These are phyloP conservation scores for Sherardia arvensis DNA, from an alignment of 257 asterid genomes.

Conservation along the genomic window DNA sequence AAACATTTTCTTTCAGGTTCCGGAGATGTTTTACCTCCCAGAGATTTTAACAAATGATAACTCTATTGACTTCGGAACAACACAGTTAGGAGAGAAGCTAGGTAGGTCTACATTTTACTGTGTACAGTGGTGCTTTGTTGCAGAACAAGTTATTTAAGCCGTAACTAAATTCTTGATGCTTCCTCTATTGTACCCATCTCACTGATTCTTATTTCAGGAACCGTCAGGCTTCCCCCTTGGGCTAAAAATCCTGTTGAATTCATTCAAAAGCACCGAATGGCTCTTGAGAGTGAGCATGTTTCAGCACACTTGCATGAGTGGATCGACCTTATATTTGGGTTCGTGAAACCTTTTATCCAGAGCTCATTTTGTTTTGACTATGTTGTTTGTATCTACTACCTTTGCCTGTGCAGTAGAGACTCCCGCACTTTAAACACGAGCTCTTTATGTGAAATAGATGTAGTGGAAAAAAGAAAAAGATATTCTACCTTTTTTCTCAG, in stretches of 20 bases:
- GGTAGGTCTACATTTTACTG: slow-evolving; percentile 28
- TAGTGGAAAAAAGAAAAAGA: background rate
- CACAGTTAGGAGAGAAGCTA: slow-evolving; percentile 84
- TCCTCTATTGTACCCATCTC: slow-evolving; percentile 2
- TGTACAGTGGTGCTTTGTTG: background rate
- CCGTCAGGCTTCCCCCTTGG: slow-evolving; percentile 90
- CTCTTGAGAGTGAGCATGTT: slow-evolving; percentile 97
- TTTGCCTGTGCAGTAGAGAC: background rate
- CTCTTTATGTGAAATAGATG: background rate
- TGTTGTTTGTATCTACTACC: slow-evolving; percentile 4
- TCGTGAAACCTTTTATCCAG: slow-evolving; percentile 18
- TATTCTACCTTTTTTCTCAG: background rate
- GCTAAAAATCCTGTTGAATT: slow-evolving; percentile 87
- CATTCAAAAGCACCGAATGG: slow-evolving; percentile 89
- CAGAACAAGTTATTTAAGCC: background rate
- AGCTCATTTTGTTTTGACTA: slow-evolving; percentile 9
- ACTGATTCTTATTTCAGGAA: slow-evolving; percentile 35
- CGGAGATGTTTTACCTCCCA: slow-evolving; percentile 87
- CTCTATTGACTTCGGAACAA: slow-evolving; percentile 74
- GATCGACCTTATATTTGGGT: slow-evolving; percentile 98
- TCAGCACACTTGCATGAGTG: slow-evolving; percentile 91
- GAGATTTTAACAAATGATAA: slow-evolving; percentile 75
- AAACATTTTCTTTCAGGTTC: slow-evolving; percentile 47
- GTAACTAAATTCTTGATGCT: background rate
- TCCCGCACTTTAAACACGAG: background rate